These are phyloP conservation scores for Sporopachydermia cereana DNA, from an alignment of 1,139 yeast species.

Conservation along the genomic window DNA sequence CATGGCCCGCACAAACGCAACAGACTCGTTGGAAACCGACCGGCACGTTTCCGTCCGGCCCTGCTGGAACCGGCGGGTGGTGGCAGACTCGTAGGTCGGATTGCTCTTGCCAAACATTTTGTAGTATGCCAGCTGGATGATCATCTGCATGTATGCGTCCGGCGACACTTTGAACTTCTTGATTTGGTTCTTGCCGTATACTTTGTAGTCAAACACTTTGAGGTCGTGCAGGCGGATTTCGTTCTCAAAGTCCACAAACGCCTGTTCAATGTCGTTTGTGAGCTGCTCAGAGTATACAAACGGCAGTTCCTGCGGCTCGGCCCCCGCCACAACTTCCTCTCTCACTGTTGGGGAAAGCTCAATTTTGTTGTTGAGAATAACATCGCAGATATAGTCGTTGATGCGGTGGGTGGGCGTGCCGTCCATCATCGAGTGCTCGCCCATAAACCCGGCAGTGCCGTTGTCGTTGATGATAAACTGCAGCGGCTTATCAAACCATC, in stretches of 20 bases:
- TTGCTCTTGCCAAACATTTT: conserved; percentile 71
- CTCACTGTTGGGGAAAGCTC: conserved; percentile 26
- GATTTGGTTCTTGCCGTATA: conserved; percentile 49
- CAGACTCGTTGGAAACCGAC: conserved; percentile 67
- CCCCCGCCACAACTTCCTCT: conserved; percentile 19
- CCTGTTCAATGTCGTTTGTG: conserved; percentile 39
- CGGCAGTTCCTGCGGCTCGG: conserved; percentile 28
- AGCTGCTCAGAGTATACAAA: conserved; percentile 36
- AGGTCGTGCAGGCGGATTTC: conserved; percentile 32
- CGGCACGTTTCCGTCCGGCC: conserved; percentile 98
- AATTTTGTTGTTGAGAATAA: conserved; percentile 37
- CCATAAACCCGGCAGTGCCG: conserved; percentile 86
- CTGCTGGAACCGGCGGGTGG: conserved; percentile 76
- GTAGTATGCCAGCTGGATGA: conserved; percentile 71
- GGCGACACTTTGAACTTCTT: conserved; percentile 70
- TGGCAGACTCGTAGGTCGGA: conserved; percentile 95
- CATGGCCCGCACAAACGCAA: conserved; percentile 69
- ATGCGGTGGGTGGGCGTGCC: conserved; percentile 91
- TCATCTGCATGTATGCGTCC: conserved; percentile 70
- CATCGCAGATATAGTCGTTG: conserved; percentile 62
- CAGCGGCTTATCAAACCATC: conserved; percentile 87
- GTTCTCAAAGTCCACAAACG: conserved; percentile 42
- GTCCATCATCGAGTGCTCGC: conserved; percentile 97
- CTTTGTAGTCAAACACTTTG: conserved; percentile 28
- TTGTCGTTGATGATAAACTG: conserved; percentile 75